phyloP scores from a whole-genome alignment of 768 basidiomycete species.

The Lactifluus hygrophoroides region DNA sequence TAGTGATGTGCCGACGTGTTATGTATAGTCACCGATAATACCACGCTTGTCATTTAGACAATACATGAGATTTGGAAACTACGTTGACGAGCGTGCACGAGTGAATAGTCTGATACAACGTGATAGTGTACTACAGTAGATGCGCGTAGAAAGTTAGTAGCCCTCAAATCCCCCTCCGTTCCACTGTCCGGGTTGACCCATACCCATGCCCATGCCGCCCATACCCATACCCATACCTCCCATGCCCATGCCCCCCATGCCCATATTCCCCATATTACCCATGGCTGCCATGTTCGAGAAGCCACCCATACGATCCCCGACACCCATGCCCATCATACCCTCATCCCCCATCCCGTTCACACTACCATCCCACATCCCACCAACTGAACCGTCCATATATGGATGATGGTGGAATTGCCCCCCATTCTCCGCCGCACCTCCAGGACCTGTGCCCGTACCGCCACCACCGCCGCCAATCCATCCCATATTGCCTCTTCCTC shows the following conservation, averaged over 20 bases:
- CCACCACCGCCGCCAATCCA: not conserved
- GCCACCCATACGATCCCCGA: constrained; percentile 15
- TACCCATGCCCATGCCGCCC: constrained; percentile 16
- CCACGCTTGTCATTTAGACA: not conserved
- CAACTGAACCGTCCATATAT: constrained; percentile 23
- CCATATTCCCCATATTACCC: constrained; percentile 25
- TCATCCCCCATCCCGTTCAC: constrained; percentile 30
- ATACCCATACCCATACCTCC: constrained; percentile 20
- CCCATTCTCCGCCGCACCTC: not conserved
- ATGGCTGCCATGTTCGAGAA: constrained; percentile 19
- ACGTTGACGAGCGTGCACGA: too few species aligned
- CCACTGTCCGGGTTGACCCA: constrained; percentile 20
- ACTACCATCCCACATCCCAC: constrained; percentile 30
- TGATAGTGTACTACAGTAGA: not conserved
- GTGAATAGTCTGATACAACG: too few species aligned
- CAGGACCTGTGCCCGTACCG: not conserved
- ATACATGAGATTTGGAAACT: constrained; percentile 1
- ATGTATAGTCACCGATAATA: constrained; percentile 16
- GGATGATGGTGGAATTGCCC: constrained; percentile 21
- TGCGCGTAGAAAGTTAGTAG: not conserved
- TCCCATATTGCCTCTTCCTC: too few species aligned
- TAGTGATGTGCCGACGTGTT: constrained; percentile 17
- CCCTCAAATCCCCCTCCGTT: constrained; percentile 18
- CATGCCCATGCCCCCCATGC: constrained; percentile 17
- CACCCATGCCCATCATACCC: constrained; percentile 22